Evolutionary conservation across 202 grass and related monocot genomes (phyloP).

Genomic region (Carex sylvatica): DNA sequence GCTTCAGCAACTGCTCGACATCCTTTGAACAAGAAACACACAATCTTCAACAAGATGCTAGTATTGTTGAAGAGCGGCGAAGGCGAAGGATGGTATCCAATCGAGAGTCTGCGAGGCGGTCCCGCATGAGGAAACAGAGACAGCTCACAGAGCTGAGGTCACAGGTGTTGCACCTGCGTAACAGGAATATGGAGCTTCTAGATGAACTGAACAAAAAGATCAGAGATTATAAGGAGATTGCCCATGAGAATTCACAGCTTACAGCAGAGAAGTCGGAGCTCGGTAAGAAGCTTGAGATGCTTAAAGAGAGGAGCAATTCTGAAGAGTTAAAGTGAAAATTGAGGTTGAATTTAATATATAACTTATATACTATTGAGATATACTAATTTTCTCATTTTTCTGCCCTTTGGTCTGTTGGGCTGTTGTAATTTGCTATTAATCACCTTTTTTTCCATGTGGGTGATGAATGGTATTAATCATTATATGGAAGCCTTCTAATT

Average conservation of each 20-base stretch:
- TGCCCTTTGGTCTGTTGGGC: neutral
- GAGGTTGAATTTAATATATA: conserved; percentile 22
- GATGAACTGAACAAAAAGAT: conserved; percentile 71
- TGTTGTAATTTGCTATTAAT: conserved; percentile 20
- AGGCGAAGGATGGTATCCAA: conserved; percentile 88
- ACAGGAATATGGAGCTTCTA: conserved; percentile 64
- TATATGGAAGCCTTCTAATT: neutral
- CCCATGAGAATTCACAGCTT: conserved; percentile 51
- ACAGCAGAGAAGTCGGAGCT: conserved; percentile 49
- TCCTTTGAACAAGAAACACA: conserved; percentile 23
- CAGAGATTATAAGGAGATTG: conserved; percentile 41
- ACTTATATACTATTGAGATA: conserved; percentile 20
- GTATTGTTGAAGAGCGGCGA: conserved; percentile 46
- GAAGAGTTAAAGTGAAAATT: conserved; percentile 15
- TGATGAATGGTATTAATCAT: conserved; percentile 23
- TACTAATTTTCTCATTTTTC: neutral
- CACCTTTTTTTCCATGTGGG: conserved; percentile 22
- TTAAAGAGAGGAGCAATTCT: conserved; percentile 21
- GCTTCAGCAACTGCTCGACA: conserved; percentile 26
- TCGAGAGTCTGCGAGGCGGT: conserved; percentile 82
- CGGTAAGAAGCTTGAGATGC: conserved; percentile 47
- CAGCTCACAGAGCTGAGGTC: conserved; percentile 71
- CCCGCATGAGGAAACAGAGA: conserved; percentile 88
- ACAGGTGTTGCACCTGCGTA: conserved; percentile 57
- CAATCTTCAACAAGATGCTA: conserved; percentile 8